Conservation (phyloP, 345 rosid species). For the Boechera stricta region DNA sequence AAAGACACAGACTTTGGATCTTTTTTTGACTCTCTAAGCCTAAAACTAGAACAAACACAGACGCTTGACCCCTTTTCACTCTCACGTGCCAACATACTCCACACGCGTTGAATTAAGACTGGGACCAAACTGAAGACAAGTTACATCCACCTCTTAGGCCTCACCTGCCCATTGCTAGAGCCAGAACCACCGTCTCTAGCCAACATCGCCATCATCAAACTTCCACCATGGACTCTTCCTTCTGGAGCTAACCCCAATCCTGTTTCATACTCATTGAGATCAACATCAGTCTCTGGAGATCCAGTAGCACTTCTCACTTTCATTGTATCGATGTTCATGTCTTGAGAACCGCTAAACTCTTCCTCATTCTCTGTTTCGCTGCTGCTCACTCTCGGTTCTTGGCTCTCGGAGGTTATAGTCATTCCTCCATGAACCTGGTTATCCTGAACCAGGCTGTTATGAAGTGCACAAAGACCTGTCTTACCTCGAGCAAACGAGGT, state of each 20-base stretch:
- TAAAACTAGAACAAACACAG: conserved; percentile 32
- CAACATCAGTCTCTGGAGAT: conserved; percentile 49
- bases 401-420: conserved; percentile 60
- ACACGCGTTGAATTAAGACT: conserved; percentile 24
- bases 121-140: conserved; percentile 30
- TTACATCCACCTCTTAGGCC: conserved; percentile 61
- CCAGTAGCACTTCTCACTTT: conserved; percentile 43
- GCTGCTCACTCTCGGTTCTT: conserved; percentile 52
- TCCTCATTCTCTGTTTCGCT: conserved; percentile 59
- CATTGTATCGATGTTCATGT: conserved; percentile 62
- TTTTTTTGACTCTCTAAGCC: conserved; percentile 33
- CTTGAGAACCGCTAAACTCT: conserved; percentile 53
- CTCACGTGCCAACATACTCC: conserved; percentile 11
- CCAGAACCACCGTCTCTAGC: conserved; percentile 54
- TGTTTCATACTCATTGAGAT: conserved; percentile 52
- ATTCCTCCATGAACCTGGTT: conserved; percentile 87
- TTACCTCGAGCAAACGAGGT: conserved; percentile 87
- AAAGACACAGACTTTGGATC: neutral
- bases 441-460: conserved; percentile 77
- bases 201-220: conserved; percentile 77
- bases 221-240: conserved; percentile 98
- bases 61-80: conserved; percentile 25
- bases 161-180: conserved; percentile 38
- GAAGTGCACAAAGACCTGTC: conserved; percentile 88
- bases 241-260: conserved; percentile 58